Base-by-base conservation (phyloP, 148 eudicot species). In the Persicaria tinctoria region DNA sequence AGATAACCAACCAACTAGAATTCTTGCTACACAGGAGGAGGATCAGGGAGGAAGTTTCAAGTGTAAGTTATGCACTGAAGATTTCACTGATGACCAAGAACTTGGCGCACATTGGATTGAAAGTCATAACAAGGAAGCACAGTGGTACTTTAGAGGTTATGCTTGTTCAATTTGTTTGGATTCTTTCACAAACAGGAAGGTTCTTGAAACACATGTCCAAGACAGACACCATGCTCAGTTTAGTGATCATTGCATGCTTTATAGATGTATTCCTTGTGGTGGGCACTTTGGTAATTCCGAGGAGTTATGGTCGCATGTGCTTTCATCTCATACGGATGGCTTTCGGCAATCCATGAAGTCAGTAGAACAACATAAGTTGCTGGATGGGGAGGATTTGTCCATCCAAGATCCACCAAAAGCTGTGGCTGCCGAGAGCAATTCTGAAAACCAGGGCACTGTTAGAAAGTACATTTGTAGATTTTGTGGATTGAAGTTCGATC, bases 161-260 rank as follows among this genome's bases (percentile, higher is more conserved):
- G 97, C 89, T 59, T 95, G 99, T 85, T 96, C 99, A 53, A 92
- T 95, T 46, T 95, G 99, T 82, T 84, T 95, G 45, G 99, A 95
- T 85, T 90, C 99, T 72, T 95, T 95, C 74, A 95, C 92, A 68
- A 92, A 95, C 73, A 86, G 83, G 83, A 95, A 90, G 83, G 89
- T 90, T 81, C 85, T 95, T 62, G 96, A 95, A 83, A 78, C 87
- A 49, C 99, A 95, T 80, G 99, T 95, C 56, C 93, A 92, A 77
- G 97, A 95, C 77, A 89, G 92, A 77, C 99, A 95, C 73, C 91
- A 87, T 77, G 93, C 88, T 77, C 87, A 87, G 81, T 92, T 90
- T 80, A 93, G 86, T 45, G 92, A 92, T 48, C 93, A 95, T 73
- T 92, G 97, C 85, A 87, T 95, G 96, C 99, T 92, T 76, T 83